Evolutionary conservation across 306 rosid genomes (phyloP).

Genomic region (Acacia crassicarpa): DNA sequence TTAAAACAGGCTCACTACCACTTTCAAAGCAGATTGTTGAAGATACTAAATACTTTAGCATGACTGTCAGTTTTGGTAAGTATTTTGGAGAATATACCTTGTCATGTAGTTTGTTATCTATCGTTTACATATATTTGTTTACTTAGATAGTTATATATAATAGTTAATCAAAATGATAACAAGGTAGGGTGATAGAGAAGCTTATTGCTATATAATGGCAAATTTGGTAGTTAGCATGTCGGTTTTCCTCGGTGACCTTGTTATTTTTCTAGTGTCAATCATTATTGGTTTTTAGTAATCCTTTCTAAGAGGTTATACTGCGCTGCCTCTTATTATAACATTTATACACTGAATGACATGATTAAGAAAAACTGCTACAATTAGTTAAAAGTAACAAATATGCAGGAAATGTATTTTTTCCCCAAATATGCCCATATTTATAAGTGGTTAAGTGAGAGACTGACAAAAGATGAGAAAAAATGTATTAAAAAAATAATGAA

Average conservation of each 20-base stretch:
- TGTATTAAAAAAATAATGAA: no score
- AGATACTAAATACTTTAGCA: conserved; percentile 84
- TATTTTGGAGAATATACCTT: background rate
- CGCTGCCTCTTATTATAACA: no score
- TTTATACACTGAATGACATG: no score
- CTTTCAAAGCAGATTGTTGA: conserved; percentile 92
- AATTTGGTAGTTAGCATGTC: background rate
- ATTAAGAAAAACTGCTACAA: no score
- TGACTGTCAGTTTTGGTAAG: conserved; percentile 94
- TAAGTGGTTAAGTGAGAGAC: no score
- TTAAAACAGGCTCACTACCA: conserved; percentile 75
- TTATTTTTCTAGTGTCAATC: no score
- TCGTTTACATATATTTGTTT: background rate
- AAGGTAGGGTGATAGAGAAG: background rate
- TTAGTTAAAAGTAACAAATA: no score
- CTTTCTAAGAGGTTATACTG: background rate
- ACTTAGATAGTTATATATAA: background rate
- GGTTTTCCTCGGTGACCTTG: background rate
- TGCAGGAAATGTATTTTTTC: no score
- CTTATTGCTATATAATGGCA: background rate
- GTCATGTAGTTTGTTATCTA: background rate
- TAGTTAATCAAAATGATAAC: background rate
- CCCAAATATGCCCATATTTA: no score
- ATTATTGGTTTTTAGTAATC: background rate
- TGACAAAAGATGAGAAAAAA: no score